Evolutionary conservation across 208 protist genomes (phyloP), one percentile per base, ranked within the genome.

Genomic region (Leishmania aethiopica): DNA sequence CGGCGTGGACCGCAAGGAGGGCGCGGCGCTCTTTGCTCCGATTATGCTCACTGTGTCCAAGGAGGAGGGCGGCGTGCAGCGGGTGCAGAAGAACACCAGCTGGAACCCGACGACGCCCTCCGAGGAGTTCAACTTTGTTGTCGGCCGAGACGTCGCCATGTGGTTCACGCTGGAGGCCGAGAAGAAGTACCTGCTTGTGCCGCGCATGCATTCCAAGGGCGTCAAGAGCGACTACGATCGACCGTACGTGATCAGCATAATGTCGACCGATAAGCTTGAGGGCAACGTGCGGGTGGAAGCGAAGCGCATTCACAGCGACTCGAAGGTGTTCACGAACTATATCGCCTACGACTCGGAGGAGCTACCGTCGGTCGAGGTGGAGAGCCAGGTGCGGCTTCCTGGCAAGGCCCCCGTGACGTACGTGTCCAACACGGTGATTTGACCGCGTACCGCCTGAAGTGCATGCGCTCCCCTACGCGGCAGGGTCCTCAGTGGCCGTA

Each of bases 111-210:
- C 78, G 64, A 84, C 66, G 35, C 89, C 88, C 13, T 60, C 86
- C 17, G 80, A 88, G 10, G 82, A 85, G 62, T 94, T 85, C 84
- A 93, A 82, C 66, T 96, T 94, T 79, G 72, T 90, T 42, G 80
- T 92, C 32, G 85, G 85, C 25, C 87, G 92, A 40, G 90, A 93
- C 45, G 89, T 96, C 45, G 86, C 84, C 51, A 84, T 96, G 85
- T 79, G 57, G 73, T 90, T 89, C 76, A 92, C 82, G 17, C 91
- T 96, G 84, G 69, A 87, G 80, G 88, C 92, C 15, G 84, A 82
- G 22, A 77, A 88, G 28, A 86, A 82, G 47, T 96, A 94, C 85
- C 85, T 88, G n/a, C 71, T 96, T 51, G 84, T 96, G 71, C 92
- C 92, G 6, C 90, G 90, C 82, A 84, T 91, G 37, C 90, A 94